These are phyloP conservation scores for Phyllosticta citrichinensis DNA, from an alignment of 2,329 filamentous ascomycete species.

Conservation along the genomic window DNA sequence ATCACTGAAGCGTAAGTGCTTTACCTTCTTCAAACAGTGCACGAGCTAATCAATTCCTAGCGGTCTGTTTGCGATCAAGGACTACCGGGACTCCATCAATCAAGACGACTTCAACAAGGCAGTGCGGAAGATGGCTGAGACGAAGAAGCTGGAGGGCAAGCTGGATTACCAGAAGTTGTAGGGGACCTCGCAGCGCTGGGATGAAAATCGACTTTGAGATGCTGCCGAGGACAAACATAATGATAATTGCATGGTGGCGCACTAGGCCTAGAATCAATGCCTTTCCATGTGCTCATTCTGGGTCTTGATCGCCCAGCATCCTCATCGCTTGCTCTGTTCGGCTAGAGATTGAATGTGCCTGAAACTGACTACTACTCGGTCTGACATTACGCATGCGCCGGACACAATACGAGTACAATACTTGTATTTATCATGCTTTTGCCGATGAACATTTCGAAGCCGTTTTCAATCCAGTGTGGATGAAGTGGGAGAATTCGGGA, in stretches of 20 bases:
- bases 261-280: constrained; percentile 1
- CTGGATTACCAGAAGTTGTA: constrained; percentile 95
- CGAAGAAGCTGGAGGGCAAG: constrained; percentile 98
- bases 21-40: not conserved
- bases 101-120: constrained; percentile 99
- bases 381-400: not conserved
- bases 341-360: not conserved
- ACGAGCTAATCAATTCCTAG: constrained; percentile 37
- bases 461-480: not conserved
- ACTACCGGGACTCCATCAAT: constrained; percentile 89
- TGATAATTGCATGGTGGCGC: constrained; percentile 7
- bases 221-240: not conserved
- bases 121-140: constrained; percentile 90
- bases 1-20: constrained; percentile 88
- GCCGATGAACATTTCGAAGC: not conserved
- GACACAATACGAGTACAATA: not conserved
- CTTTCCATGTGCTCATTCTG: not conserved
- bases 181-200: not conserved
- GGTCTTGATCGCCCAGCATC: not conserved
- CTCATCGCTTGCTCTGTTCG: not conserved
- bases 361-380: not conserved
- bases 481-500: not conserved
- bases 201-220: not conserved
- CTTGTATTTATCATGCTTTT: not conserved
- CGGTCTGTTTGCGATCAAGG: constrained; percentile 95